Evolutionary conservation across 768 basidiomycete species (phyloP), one percentile per base, ranked within the genome.

Genomic region (Amanita muscaria): DNA sequence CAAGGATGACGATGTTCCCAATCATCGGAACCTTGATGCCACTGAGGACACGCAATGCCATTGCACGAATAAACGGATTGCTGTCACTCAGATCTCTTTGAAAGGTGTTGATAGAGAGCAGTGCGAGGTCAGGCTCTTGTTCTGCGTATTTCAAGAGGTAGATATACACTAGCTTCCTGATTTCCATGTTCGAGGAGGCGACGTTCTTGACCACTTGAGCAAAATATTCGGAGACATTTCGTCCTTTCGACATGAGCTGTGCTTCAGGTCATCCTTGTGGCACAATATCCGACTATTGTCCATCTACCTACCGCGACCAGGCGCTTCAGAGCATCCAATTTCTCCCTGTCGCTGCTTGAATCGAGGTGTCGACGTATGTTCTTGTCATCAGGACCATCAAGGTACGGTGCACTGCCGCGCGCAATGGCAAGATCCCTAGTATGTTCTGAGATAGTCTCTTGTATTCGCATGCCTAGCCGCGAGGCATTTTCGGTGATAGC

Each of bases 131-230:
- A 11, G 96, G 93, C 55, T 96, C 92, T 25, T 82, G 78, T 32
- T 88, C 82, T 40, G 96, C 91, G 63, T 96, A 93, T 48, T 90
- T 83, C 35, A 98, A 69, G 51, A 99, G 82, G 67, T 94, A 99
- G 51, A 98, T 94, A 63, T 98, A 98, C 30, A 98, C 91, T 42
- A 99, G 80, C 65, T 98, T 97, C 48, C 94, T 81, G 55, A 94
- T 84, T 63, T 96, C 91, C 39, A 98, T 79, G 57, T 89, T 88
- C 44, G 80, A 79, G 2, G 91, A 88, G 2, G 90, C 90, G 31
- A 98, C 94, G 55, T 93, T 93, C 70, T 93, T 97, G 55, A 97
- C 92, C 21, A 99, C 96, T 57, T 88, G 87, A 4, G 96, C 88
- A 57, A 98, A 98, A 74, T 91, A 93, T 49, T 83, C 78, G 19